phyloP scores from a whole-genome alignment of 2,329 filamentous ascomycete species.

The Neonectria ditissima region DNA sequence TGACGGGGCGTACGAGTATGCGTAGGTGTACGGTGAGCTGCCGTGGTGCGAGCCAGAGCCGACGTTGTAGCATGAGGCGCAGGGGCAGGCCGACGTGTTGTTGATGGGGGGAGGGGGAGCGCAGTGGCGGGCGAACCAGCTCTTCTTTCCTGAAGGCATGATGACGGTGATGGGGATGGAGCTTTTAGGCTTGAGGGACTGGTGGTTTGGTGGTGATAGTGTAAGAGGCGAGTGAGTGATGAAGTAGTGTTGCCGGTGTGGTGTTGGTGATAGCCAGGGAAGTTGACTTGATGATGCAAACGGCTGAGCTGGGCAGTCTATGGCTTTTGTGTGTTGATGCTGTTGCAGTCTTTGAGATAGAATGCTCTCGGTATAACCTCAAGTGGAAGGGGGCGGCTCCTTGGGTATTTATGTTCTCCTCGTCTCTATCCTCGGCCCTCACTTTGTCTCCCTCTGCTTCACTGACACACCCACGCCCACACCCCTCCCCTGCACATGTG shows the following conservation, averaged over 20 bases:
- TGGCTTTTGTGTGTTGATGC: constrained; percentile 2
- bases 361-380: constrained; percentile 2
- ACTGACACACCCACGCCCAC: constrained; percentile 4
- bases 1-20: constrained; percentile 14
- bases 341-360: neutral
- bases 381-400: constrained; percentile 18
- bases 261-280: constrained; percentile 20
- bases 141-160: constrained; percentile 49
- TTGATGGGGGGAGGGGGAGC: constrained; percentile 53
- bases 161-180: constrained; percentile 19
- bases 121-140: constrained; percentile 57
- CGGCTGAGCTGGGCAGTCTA: neutral
- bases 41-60: constrained; percentile 31
- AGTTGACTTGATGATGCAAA: neutral
- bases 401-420: constrained; percentile 42
- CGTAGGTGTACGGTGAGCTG: constrained; percentile 7
- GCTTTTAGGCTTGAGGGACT: neutral
- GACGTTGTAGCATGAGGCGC: constrained; percentile 50
- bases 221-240: neutral
- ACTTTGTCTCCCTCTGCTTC: constrained; percentile 2
- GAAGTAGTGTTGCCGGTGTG: constrained; percentile 8
- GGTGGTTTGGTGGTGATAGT: neutral
- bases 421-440: constrained; percentile 19
- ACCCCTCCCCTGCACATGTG: constrained; percentile 27
- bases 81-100: constrained; percentile 51